Evolutionary conservation across 139 green algal species (phyloP), one percentile per base, ranked within the genome.

Genomic region (Tetradesmus obliquus): DNA sequence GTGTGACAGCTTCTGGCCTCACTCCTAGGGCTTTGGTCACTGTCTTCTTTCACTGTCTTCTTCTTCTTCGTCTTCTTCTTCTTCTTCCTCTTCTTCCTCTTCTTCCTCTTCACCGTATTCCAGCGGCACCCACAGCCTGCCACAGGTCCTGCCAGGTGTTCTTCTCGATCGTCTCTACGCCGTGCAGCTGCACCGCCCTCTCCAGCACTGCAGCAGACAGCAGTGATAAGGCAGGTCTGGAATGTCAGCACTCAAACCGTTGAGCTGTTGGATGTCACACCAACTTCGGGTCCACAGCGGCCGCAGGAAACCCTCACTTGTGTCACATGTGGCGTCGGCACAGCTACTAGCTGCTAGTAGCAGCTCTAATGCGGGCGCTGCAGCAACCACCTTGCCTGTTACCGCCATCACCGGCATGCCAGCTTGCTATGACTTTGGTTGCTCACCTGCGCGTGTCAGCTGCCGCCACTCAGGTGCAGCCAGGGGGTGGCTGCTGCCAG

Each of bases 121-220:
- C 17, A 76, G 66, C 17, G n/a, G 66, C 66, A 76, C 66, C 66
- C n/a, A 76, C 66, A 24, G 66, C 66, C 15, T 24, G 66, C 66
- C 66, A 82, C 74, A 82, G 74, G n/a, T 82, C 55, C 8, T 72
- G 86, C 86, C 71, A 90, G 53, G 71, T 66, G 51, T 89, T 81
- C 62, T 66, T 81, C 13, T 80, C 12, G 1, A 89, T 15, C 10
- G 32, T 89, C 24, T 32, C 62, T n/a, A 62, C 10, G 6, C 60
- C 84, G 17, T 89, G 84, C 32, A 89, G 12, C 24, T 58, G 9
- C 13, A 89, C 62, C 51, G 84, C 84, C 22, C 62, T 80, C 22
- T 80, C 20, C 13, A 89, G 32, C 8, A 89, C 84, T 89, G 84
- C 84, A 81, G n/a, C 8, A 84, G 32, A 9, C 19, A 10, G 19